Conservation (phyloP, 306 rosid species). For the Vigna mungo region DNA sequence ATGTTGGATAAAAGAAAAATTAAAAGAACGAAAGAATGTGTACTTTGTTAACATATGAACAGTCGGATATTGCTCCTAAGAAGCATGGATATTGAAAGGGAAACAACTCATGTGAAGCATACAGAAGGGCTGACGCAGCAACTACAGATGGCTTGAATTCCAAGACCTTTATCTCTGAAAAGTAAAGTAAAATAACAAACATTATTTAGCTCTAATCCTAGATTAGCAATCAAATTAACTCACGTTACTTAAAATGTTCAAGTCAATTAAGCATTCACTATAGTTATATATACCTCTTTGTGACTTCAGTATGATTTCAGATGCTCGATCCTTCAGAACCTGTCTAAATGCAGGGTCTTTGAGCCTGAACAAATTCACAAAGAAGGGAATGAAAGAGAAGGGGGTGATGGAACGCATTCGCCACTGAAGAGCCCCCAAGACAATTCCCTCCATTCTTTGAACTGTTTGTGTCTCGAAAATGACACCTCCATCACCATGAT, state of each 20-base stretch:
- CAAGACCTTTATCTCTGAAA: slow-evolving; percentile 73
- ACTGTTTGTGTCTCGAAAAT: slow-evolving; percentile 81
- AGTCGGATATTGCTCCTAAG: slow-evolving; percentile 61
- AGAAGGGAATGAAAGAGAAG: slow-evolving; percentile 77
- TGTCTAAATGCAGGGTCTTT: slow-evolving; percentile 62
- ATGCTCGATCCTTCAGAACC: slow-evolving; percentile 76
- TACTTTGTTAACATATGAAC: slow-evolving; percentile 75
- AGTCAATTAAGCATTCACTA: background rate
- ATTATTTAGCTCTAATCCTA: slow-evolving; percentile 5
- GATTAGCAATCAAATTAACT: background rate
- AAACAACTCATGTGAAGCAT: slow-evolving; percentile 76
- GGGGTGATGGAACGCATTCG: slow-evolving; percentile 96
- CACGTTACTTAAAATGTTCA: background rate
- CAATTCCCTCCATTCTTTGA: slow-evolving; percentile 79
- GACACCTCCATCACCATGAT: slow-evolving; percentile 69
- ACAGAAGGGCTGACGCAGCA: slow-evolving; percentile 83
- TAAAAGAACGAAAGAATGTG: slow-evolving; percentile 1
- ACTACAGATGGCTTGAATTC: slow-evolving; percentile 84
- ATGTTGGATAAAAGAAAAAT: background rate
- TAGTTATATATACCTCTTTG: slow-evolving; percentile 62
- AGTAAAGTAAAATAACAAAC: background rate
- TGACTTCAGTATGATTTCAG: slow-evolving; percentile 75
- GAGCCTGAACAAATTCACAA: slow-evolving; percentile 60
- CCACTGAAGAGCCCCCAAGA: slow-evolving; percentile 87
- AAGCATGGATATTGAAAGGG: slow-evolving; percentile 85